phyloP scores from a whole-genome alignment of 129 eudicot species.

The Escallonia herrerae region DNA sequence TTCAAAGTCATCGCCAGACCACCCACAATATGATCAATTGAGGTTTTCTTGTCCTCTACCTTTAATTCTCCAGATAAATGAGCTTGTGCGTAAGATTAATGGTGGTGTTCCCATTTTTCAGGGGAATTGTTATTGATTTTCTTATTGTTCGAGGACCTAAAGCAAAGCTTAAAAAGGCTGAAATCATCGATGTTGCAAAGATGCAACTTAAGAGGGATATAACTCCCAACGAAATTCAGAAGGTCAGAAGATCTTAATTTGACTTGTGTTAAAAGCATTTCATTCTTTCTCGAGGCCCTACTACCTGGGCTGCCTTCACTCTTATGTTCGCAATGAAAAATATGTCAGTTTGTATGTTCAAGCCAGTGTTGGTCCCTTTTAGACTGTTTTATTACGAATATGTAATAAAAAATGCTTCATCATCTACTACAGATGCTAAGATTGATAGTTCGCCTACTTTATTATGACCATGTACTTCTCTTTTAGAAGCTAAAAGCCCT shows the following conservation, averaged over 20 bases:
- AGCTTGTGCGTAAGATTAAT: conserved; percentile 1
- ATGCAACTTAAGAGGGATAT: conserved; percentile 47
- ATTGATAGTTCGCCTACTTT: no score
- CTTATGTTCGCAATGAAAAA: no score
- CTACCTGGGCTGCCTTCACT: no score
- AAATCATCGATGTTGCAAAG: conserved; percentile 66
- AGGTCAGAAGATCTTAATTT: conserved; percentile 33
- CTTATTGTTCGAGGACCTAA: conserved; percentile 58
- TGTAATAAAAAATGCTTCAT: no score
- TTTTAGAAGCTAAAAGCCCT: no score
- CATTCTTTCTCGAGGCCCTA: no score
- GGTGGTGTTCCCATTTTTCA: conserved; percentile 17
- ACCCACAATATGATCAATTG: conserved; percentile 52
- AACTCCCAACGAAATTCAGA: conserved; percentile 38
- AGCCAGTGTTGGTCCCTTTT: no score
- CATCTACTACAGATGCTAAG: no score
- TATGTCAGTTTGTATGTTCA: no score
- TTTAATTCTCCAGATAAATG: not conserved
- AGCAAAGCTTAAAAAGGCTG: conserved; percentile 73
- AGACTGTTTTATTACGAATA: no score
- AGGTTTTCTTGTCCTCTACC: conserved; percentile 32
- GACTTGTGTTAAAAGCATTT: no score
- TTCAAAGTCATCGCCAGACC: conserved; percentile 57
- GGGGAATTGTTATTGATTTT: conserved; percentile 72
- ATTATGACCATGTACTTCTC: no score